Percentiles rank a stretch among this genome's conserved stretches.
Evolutionary conservation across 2,329 filamentous ascomycete genomes (phyloP).

Genomic region (Hawksworthiomyces lignivorus): DNA sequence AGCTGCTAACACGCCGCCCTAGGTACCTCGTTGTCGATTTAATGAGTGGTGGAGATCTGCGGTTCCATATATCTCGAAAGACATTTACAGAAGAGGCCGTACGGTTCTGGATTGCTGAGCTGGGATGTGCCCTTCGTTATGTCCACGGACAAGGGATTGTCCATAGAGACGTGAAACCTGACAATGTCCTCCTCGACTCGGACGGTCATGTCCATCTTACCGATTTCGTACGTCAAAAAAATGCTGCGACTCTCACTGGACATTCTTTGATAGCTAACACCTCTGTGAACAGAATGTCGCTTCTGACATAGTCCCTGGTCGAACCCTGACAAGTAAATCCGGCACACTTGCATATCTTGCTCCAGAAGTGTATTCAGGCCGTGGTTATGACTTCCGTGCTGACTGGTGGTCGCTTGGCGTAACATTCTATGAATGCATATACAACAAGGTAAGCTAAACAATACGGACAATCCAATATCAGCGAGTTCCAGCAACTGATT

Average conservation of each 20-base stretch:
- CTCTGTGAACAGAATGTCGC: conserved; percentile 71
- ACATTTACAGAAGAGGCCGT: conserved; percentile 97
- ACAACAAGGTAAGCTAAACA: conserved; percentile 69
- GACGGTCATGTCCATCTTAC: conserved; percentile 95
- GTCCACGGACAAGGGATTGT: conserved; percentile 82
- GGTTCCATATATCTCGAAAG: conserved; percentile 96
- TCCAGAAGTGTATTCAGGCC: conserved; percentile 87
- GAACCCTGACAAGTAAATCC: conserved; percentile 86
- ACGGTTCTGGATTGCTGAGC: conserved; percentile 91
- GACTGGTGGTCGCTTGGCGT: conserved; percentile 99
- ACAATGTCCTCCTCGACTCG: conserved; percentile 80
- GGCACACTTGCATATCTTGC: conserved; percentile 93
- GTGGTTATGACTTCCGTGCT: conserved; percentile 80
- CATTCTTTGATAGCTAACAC: too few species aligned
- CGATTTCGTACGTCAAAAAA: conserved; percentile 77
- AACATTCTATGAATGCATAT: conserved; percentile 98
- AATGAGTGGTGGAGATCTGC: conserved; percentile 93
- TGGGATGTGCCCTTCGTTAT: conserved; percentile 84
- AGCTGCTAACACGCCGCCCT: conserved; percentile 27
- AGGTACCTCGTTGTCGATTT: conserved; percentile 97
- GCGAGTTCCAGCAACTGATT: too few species aligned
- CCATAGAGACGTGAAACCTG: conserved; percentile 84
- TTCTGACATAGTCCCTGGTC: conserved; percentile 79
- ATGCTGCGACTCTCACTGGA: too few species aligned
- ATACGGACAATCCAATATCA: not conserved